Evolutionary conservation across 2,329 filamentous ascomycete species (phyloP), one percentile per base, ranked within the genome.

Genomic region (Diatrype stigma): DNA sequence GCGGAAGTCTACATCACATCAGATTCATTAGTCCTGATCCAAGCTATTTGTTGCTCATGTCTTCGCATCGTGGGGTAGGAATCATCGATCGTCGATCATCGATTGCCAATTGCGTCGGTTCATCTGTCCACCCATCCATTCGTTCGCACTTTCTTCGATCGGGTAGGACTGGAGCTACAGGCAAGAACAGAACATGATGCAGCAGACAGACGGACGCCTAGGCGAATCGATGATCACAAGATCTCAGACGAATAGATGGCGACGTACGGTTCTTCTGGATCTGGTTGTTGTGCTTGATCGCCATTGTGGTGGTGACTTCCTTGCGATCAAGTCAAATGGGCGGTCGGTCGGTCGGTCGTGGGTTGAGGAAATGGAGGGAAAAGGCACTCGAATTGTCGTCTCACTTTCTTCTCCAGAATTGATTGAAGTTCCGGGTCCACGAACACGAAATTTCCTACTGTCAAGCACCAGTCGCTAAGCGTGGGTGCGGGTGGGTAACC

Each of bases 281-380:
- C 83, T 93, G 89, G 84, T 96, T 91, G 83, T 97, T 97, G 89
- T 96, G 91, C 87, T 96, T 96, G 90, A 97, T 96, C 84, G 93
- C 89, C 92, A 44, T 44, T 44, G 40, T 44, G 40, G 16, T 44
- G 40, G 40, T 44, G 40, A 23, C 40, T 44, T 14, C 21, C 10
- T 44, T 19, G 40, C 40, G 40, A 44, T 26, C 40, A 44, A 44
- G 22, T 16, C 23, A 21, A 44, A 23, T 44, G 22, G 40, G 10
- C 21, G 11, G 37, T 19, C 6, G 17, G 8, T n/a, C n/a, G n/a
- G n/a, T n/a, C n/a, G n/a, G n/a, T n/a, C n/a, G n/a, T n/a, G n/a
- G n/a, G n/a, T n/a, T n/a, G 12, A 42, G n/a, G 37, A 42, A 12
- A n/a, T 5, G 8, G 6, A n/a, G 21, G 37, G 19, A 23, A 42